phyloP scores from a whole-genome alignment of 164 flowering plant species.

The Sedum album region DNA sequence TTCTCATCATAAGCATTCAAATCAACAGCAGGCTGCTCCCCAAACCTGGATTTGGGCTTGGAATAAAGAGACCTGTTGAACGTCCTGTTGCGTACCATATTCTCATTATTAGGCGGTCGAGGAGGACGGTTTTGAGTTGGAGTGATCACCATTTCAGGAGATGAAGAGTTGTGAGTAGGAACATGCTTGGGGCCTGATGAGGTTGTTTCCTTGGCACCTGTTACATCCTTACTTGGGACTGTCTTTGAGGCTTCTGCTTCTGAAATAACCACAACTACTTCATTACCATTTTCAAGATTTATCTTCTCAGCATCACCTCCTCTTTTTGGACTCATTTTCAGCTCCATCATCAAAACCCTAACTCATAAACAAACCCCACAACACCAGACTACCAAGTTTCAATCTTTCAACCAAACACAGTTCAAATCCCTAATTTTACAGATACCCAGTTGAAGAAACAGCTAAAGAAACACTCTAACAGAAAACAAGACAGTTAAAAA shows the following conservation, averaged over 20 bases:
- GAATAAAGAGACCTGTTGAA: slow-evolving; percentile 27
- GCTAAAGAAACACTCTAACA: not conserved
- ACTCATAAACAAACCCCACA: not conserved
- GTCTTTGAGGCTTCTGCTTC: slow-evolving; percentile 4
- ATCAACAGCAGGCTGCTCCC: slow-evolving; percentile 31
- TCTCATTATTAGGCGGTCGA: slow-evolving; percentile 23
- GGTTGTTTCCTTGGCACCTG: not conserved
- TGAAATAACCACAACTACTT: not conserved
- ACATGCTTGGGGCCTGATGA: slow-evolving; percentile 9
- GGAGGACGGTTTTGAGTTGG: slow-evolving; percentile 38
- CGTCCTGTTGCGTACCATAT: slow-evolving; percentile 21
- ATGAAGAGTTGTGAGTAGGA: slow-evolving; percentile 15
- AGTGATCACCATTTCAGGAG: slow-evolving; percentile 26
- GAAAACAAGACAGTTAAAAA: not conserved
- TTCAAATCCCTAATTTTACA: not conserved
- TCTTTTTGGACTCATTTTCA: not conserved
- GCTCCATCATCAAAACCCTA: not conserved
- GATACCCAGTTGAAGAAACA: not conserved
- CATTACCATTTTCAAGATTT: not conserved
- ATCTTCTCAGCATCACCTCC: not conserved
- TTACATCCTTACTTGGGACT: not conserved
- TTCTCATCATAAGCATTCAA: slow-evolving; percentile 22
- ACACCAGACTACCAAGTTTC: no score
- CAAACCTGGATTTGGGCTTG: slow-evolving; percentile 51
- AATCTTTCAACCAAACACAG: no score